Conservation (phyloP, 805 yeast species). For the Myxozyma neotropica region DNA sequence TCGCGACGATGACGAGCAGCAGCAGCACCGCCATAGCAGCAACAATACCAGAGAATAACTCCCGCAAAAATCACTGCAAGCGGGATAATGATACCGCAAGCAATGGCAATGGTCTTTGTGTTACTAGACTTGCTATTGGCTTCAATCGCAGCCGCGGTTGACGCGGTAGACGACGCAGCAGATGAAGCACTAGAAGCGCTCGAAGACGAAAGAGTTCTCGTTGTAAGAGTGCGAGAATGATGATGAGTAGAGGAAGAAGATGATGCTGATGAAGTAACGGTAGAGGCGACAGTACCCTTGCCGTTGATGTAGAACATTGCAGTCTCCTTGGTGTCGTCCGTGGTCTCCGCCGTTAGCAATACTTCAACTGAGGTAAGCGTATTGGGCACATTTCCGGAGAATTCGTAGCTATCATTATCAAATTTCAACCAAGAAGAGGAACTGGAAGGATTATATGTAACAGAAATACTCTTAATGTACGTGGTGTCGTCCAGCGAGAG, state of each 20-base stretch:
- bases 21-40: slow-evolving; percentile 44
- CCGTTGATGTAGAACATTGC: slow-evolving; percentile 41
- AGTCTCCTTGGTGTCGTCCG: slow-evolving; percentile 40
- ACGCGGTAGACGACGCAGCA: slow-evolving; percentile 24
- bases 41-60: slow-evolving; percentile 57
- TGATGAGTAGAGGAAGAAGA: slow-evolving; percentile 37
- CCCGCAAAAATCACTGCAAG: slow-evolving; percentile 53
- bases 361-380: slow-evolving; percentile 47
- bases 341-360: slow-evolving; percentile 58
- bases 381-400: slow-evolving; percentile 66
- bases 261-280: slow-evolving; percentile 24
- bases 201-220: slow-evolving; percentile 38
- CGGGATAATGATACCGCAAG: slow-evolving; percentile 87
- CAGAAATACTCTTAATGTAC: slow-evolving; percentile 49
- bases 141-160: slow-evolving; percentile 39
- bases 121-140: slow-evolving; percentile 26
- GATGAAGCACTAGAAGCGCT: slow-evolving; percentile 39
- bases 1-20: slow-evolving; percentile 26
- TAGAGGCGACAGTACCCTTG: slow-evolving; percentile 31
- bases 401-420: slow-evolving; percentile 59
- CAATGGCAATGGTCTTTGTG: slow-evolving; percentile 74
- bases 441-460: slow-evolving; percentile 14
- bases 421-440: slow-evolving; percentile 64
- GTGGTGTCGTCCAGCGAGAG: slow-evolving; percentile 62
- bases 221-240: slow-evolving; percentile 38